Evolutionary conservation across 2,329 filamentous ascomycete genomes (phyloP).

Genomic region (Pseudogymnoascus sp.): DNA sequence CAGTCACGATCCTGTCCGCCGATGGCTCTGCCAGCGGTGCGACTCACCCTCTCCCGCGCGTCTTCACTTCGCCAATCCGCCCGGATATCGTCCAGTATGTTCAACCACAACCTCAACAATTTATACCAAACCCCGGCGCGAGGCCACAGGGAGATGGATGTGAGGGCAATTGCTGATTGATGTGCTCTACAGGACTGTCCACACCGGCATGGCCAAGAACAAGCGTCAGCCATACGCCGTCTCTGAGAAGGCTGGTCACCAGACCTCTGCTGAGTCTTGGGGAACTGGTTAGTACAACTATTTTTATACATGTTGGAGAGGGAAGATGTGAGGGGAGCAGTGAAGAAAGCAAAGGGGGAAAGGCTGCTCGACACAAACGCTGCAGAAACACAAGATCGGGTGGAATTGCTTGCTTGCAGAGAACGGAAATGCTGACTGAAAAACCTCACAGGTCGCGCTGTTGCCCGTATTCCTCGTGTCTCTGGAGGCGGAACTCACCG

Average conservation of each 20-base stretch:
- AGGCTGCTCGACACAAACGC: background rate
- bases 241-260: constrained; percentile 99
- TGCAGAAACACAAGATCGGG: background rate
- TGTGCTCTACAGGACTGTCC: constrained; percentile 51
- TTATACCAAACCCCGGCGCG: background rate
- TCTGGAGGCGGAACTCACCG: constrained; percentile 99
- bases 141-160: background rate
- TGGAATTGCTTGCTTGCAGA: background rate
- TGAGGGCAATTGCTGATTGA: constrained; percentile 6
- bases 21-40: constrained; percentile 87
- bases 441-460: constrained; percentile 69
- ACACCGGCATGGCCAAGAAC: constrained; percentile 99
- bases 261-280: constrained; percentile 99
- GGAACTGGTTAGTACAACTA: constrained; percentile 76
- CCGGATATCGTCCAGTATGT: constrained; percentile 96
- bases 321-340: background rate
- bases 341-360: background rate
- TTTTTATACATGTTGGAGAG: constrained; percentile 18
- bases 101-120: constrained; percentile 1
- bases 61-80: constrained; percentile 96
- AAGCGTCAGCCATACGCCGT: constrained; percentile 99
- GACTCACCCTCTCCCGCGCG: constrained; percentile 86
- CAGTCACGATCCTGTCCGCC: constrained; percentile 92
- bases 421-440: constrained; percentile 12
- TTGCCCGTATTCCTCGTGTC: constrained; percentile 99